Conservation (phyloP, 257 asterid genomes). For the Oldenlandia corymbosa region DNA sequence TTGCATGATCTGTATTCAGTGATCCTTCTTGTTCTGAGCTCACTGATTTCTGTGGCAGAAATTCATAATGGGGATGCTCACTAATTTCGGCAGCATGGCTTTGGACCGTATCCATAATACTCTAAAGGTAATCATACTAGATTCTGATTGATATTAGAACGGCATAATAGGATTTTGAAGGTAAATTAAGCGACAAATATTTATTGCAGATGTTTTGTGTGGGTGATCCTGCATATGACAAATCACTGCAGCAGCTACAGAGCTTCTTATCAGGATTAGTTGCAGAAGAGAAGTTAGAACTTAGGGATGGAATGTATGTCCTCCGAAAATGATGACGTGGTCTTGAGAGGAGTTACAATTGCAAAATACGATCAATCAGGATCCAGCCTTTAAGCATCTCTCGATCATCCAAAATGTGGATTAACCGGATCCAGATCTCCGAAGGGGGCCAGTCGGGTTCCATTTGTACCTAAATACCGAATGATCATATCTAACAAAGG, state of each 20-base stretch:
- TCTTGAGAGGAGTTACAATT: neutral
- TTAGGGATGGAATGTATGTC: constrained; percentile 65
- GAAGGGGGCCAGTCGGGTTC: neutral
- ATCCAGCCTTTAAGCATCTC: neutral
- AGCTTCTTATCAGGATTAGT: constrained; percentile 80
- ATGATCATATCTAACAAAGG: no score
- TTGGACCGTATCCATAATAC: constrained; percentile 94
- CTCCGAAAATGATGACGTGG: constrained; percentile 46
- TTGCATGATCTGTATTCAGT: neutral
- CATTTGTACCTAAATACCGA: neutral
- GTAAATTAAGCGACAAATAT: neutral
- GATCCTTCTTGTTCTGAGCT: neutral
- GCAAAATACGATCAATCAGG: neutral
- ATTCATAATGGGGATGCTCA: constrained; percentile 89
- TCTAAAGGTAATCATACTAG: constrained; percentile 60
- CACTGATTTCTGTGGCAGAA: constrained; percentile 44
- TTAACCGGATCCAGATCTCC: neutral
- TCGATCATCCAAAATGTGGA: no score
- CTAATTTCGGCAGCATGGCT: constrained; percentile 96
- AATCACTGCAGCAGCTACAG: constrained; percentile 89
- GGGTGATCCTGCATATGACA: constrained; percentile 88
- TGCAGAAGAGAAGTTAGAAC: constrained; percentile 90
- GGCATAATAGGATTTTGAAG: neutral
- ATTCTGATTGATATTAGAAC: neutral
- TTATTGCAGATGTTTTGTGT: constrained; percentile 80